Conservation (phyloP, 1,284 basidiomycete species). For the Microstroma glucosiphilum region DNA sequence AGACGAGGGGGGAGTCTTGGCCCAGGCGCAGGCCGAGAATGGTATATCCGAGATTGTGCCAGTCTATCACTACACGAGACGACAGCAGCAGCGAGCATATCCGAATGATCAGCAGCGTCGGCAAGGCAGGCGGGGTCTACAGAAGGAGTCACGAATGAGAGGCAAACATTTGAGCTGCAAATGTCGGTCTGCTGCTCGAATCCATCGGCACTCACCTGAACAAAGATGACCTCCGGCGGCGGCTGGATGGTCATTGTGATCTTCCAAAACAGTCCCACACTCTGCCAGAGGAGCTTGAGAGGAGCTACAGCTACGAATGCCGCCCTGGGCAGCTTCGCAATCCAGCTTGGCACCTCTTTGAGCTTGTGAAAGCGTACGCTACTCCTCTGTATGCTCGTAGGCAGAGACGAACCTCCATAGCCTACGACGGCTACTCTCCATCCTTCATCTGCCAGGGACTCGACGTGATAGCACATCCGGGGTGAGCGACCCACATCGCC, state of each 20-base stretch:
- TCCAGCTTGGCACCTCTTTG: slow-evolving; percentile 60
- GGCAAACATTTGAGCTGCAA: not conserved
- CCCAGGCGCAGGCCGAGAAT: slow-evolving; percentile 80
- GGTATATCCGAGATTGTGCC: slow-evolving; percentile 96
- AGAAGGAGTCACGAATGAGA: slow-evolving; percentile 16
- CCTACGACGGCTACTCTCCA: slow-evolving; percentile 80
- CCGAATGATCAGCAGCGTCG: slow-evolving; percentile 80
- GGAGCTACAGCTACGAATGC: slow-evolving; percentile 72
- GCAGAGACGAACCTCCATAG: slow-evolving; percentile 63
- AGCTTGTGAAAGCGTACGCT: slow-evolving; percentile 55
- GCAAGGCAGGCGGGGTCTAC: slow-evolving; percentile 93
- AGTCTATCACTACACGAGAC: slow-evolving; percentile 88
- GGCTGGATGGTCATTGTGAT: slow-evolving; percentile 57
- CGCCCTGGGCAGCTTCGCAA: slow-evolving; percentile 57
- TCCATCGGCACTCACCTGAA: slow-evolving; percentile 62
- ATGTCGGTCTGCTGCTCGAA: not conserved
- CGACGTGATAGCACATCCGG: slow-evolving; percentile 96
- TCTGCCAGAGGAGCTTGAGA: slow-evolving; percentile 61
- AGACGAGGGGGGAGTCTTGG: slow-evolving; percentile 63
- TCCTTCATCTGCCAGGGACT: slow-evolving; percentile 74
- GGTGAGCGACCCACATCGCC: slow-evolving; percentile 94
- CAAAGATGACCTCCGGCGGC: slow-evolving; percentile 76
- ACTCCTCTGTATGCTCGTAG: slow-evolving; percentile 1
- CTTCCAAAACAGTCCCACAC: slow-evolving; percentile 30
- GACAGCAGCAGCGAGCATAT: slow-evolving; percentile 63